Evolutionary conservation across 768 basidiomycete species (phyloP), one percentile per base, ranked within the genome.

Genomic region (Termitomyces sp.): DNA sequence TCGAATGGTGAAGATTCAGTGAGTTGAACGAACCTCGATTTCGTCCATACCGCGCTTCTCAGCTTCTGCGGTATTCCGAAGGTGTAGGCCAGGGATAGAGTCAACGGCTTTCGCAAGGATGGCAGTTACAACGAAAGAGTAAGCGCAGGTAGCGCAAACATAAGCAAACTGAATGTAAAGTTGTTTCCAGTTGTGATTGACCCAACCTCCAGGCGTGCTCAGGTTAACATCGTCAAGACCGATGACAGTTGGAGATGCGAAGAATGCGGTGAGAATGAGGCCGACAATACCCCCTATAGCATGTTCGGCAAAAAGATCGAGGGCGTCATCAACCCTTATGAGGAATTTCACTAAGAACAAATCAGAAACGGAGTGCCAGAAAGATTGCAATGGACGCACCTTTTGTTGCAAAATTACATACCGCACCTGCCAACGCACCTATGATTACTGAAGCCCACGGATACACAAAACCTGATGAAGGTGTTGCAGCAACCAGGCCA

Each of bases 261-360:
- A 93, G 64, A 95, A 79, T 16, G 74, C 92, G 56, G 89, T 93
- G 62, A 80, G 62, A 48, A 92, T 68, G 16, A 91, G 78, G 43
- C 92, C 94, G 52, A 91, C 72, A 40, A 91, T 83, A 26, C 93
- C 91, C 7, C 92, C 93, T 40, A 95, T 74, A 37, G 88, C 95
- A 76, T 97, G 95, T 65, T 92, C 87, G 18, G 94, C 93, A 69
- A 93, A 95, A 45, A 95, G 82, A 79, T 98, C 95, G 50, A 97
- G 86, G 0, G 93, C 86, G 67, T 96, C 95, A 68, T 97, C 95
- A 55, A 94, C 82, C 18, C 76, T 73, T 54, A 94, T 59, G 34
- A 89, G 66, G 62, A 82, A 81, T 72, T 91, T 91, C 24, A 88
- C 88, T 91, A 62, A 1, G 20, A 32, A 59, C 53, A 42, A 56